Conservation (phyloP, 176 grass and related monocot species). For the Avena atlantica region DNA sequence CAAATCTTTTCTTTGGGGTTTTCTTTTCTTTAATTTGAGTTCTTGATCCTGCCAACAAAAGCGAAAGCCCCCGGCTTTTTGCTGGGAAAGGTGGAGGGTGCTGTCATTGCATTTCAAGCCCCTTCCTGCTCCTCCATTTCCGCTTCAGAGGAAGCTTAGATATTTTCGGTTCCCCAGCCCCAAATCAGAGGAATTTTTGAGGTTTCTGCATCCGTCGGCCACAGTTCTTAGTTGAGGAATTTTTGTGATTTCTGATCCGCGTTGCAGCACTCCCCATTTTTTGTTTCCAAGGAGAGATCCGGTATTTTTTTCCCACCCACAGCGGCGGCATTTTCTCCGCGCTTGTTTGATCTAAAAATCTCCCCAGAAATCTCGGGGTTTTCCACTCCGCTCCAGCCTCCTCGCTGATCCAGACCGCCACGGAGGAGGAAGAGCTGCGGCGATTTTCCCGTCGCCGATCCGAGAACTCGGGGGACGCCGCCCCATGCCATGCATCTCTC, state of each 20-base stretch:
- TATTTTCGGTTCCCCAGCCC: constrained; percentile 16
- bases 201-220: constrained; percentile 16
- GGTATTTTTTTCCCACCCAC: constrained; percentile 17
- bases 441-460: constrained; percentile 41
- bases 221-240: constrained; percentile 25
- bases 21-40: constrained; percentile 70
- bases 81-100: constrained; percentile 39
- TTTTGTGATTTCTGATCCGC: neutral
- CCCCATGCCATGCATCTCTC: constrained; percentile 85
- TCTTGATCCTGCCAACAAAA: constrained; percentile 72
- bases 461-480: constrained; percentile 3
- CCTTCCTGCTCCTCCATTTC: constrained; percentile 35
- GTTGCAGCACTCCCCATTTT: neutral
- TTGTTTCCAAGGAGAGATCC: constrained; percentile 37
- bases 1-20: constrained; percentile 44
- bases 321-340: constrained; percentile 39
- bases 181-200: constrained; percentile 27
- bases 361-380: constrained; percentile 37
- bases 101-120: constrained; percentile 47
- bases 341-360: constrained; percentile 41
- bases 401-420: constrained; percentile 31
- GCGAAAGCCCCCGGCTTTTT: constrained; percentile 48
- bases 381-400: neutral
- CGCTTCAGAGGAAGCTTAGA: constrained; percentile 2
- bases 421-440: constrained; percentile 27